A percentile compares a stretch with the other conserved stretches of the same genome.
These are phyloP conservation scores for Leptosphaerulina australis DNA, from an alignment of 2,329 filamentous ascomycete species.

Conservation along the genomic window DNA sequence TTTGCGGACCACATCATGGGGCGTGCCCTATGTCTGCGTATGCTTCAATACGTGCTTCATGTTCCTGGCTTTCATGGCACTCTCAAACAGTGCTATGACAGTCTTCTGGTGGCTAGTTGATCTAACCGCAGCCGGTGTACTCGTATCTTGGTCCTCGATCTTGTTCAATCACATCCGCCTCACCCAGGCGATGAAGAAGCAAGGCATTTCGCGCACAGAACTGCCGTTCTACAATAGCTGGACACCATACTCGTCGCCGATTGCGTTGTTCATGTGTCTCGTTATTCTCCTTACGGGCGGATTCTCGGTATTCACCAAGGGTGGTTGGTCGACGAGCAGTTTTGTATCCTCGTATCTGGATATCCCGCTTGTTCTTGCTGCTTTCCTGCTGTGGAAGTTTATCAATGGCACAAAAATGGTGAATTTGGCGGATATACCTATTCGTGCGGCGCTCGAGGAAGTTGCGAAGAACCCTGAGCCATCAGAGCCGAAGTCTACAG, in stretches of 20 bases:
- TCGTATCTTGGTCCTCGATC: conserved; percentile 60
- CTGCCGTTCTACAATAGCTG: conserved; percentile 41
- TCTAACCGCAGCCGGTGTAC: conserved; percentile 63
- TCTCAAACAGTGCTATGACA: conserved; percentile 50
- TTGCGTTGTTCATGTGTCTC: conserved; percentile 52
- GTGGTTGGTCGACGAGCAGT: conserved; percentile 45
- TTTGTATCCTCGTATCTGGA: conserved; percentile 49
- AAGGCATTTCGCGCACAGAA: conserved; percentile 59
- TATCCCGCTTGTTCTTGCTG: conserved; percentile 44
- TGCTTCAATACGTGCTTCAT: conserved; percentile 48
- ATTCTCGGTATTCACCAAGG: conserved; percentile 60
- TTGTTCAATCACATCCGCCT: conserved; percentile 65
- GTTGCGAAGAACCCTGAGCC: conserved; percentile 28
- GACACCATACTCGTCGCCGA: conserved; percentile 44
- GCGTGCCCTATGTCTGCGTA: conserved; percentile 49
- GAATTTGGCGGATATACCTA: conserved; percentile 27
- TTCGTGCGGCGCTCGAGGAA: conserved; percentile 32
- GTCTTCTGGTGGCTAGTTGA: conserved; percentile 72
- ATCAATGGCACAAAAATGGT: conserved; percentile 64
- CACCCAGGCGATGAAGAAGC: conserved; percentile 49
- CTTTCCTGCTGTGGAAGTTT: conserved; percentile 69
- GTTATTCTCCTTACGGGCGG: conserved; percentile 70
- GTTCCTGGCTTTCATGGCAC: conserved; percentile 55
- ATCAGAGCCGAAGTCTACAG: conserved; percentile 21
- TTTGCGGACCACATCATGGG: conserved; percentile 51